Evolutionary conservation across 192 early-diverging fungal genomes (phyloP).

Genomic region (Podila epigama): DNA sequence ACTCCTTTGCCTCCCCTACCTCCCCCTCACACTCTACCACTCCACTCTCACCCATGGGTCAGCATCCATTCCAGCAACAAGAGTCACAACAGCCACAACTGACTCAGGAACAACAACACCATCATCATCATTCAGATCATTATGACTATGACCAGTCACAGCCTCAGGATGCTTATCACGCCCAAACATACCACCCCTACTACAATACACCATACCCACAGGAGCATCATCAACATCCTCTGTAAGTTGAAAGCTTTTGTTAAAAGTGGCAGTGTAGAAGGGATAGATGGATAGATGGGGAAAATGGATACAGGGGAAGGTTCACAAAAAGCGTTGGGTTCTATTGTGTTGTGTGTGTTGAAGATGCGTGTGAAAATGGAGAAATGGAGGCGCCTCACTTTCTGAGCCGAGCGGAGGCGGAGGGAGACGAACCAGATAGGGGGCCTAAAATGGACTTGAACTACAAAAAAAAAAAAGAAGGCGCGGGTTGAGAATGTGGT

Average conservation of each 20-base stretch:
- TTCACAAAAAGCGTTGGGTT: too few species aligned
- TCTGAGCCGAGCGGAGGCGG: too few species aligned
- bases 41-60: background rate
- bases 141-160: background rate
- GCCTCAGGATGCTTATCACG: background rate
- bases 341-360: too few species aligned
- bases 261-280: background rate
- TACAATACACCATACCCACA: background rate
- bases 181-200: background rate
- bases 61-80: background rate
- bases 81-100: too few species aligned
- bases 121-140: background rate
- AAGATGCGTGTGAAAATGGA: too few species aligned
- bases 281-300: background rate
- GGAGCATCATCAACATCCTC: background rate
- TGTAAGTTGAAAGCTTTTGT: conserved; percentile 1
- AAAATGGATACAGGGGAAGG: background rate
- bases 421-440: too few species aligned
- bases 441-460: too few species aligned
- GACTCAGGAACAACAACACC: too few species aligned
- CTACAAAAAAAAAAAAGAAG: too few species aligned
- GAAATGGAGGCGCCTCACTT: too few species aligned
- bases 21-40: background rate
- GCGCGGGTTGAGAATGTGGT: too few species aligned
- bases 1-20: background rate